Conservation (phyloP, 768 basidiomycete genomes). For the Rhodotorula kratochvilovae region DNA sequence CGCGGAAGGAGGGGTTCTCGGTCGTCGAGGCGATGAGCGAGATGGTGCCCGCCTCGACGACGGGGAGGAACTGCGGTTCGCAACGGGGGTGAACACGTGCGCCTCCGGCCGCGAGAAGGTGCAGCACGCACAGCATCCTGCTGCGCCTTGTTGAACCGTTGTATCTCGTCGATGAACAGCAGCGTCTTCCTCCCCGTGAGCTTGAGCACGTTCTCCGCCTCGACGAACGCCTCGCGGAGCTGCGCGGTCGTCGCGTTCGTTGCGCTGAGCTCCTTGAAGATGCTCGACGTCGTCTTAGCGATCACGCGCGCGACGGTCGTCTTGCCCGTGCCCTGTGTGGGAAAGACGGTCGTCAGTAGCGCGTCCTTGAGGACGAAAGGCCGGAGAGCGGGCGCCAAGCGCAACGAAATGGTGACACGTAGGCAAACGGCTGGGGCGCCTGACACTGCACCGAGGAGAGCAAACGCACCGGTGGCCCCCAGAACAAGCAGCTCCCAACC, state of each 20-base stretch:
- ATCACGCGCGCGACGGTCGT: slow-evolving; percentile 59
- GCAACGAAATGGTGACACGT: no score
- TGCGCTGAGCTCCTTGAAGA: slow-evolving; percentile 59
- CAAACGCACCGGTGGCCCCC: slow-evolving; percentile 45
- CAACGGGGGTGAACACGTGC: not conserved
- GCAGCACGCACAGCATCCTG: slow-evolving; percentile 48
- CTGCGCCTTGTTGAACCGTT: slow-evolving; percentile 63
- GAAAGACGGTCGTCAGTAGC: not conserved
- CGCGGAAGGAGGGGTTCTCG: slow-evolving; percentile 75
- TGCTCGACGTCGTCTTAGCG: slow-evolving; percentile 57
- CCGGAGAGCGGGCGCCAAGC: no score
- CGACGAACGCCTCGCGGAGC: slow-evolving; percentile 67
- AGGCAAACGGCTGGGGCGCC: no score
- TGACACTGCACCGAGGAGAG: no score
- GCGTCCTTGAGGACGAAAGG: no score
- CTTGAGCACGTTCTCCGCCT: slow-evolving; percentile 63
- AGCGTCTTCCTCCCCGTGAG: slow-evolving; percentile 65
- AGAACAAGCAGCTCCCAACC: slow-evolving; percentile 51
- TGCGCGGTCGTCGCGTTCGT: slow-evolving; percentile 56
- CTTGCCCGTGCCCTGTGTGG: slow-evolving; percentile 46
- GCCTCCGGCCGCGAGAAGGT: not conserved
- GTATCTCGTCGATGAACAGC: slow-evolving; percentile 78
- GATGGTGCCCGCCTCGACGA: slow-evolving; percentile 70
- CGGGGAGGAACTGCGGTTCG: slow-evolving; percentile 66
- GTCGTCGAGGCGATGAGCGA: slow-evolving; percentile 67